Evolutionary conservation across 352 stramenopile species (phyloP).

Genomic region (Globisporangium orthogonon): DNA sequence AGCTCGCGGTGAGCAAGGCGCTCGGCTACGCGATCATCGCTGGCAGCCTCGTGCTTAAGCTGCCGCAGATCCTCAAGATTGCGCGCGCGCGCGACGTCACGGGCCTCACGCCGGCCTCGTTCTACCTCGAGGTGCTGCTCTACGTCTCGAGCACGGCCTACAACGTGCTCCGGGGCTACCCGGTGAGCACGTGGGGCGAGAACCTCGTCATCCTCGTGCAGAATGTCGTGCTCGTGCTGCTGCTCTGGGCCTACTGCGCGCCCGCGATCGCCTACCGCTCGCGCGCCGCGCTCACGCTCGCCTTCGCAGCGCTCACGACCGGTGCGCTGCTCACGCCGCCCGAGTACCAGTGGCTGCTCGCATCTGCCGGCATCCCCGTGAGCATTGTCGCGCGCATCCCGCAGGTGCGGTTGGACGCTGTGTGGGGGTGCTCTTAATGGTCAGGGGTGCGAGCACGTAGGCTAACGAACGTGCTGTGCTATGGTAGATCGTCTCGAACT

Average conservation of each 20-base stretch:
- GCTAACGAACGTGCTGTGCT: too few species aligned
- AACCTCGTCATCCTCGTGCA: constrained; percentile 83
- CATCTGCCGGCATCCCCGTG: constrained; percentile 66
- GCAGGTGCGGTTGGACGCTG: constrained; percentile 30
- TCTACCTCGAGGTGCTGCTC: constrained; percentile 87
- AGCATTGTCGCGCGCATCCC: constrained; percentile 77
- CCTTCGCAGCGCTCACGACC: constrained; percentile 38
- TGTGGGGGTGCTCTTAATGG: too few species aligned
- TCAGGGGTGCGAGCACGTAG: too few species aligned
- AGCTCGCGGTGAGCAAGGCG: constrained; percentile 76
- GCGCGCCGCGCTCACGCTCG: constrained; percentile 36
- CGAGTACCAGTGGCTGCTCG: constrained; percentile 71
- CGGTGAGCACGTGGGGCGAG: constrained; percentile 82
- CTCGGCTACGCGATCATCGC: constrained; percentile 87
- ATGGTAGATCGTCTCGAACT: constrained; percentile 75
- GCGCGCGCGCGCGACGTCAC: constrained; percentile 72
- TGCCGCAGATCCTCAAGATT: constrained; percentile 90
- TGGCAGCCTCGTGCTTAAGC: constrained; percentile 79
- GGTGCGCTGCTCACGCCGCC: constrained; percentile 61
- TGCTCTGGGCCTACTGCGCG: constrained; percentile 69
- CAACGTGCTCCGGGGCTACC: constrained; percentile 81
- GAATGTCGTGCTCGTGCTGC: constrained; percentile 76
- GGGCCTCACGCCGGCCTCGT: constrained; percentile 75
- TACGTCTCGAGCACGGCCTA: constrained; percentile 81
- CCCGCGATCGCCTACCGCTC: constrained; percentile 46